Conservation (phyloP, 73 alveolate species). For the Paramecium primaurelia region DNA sequence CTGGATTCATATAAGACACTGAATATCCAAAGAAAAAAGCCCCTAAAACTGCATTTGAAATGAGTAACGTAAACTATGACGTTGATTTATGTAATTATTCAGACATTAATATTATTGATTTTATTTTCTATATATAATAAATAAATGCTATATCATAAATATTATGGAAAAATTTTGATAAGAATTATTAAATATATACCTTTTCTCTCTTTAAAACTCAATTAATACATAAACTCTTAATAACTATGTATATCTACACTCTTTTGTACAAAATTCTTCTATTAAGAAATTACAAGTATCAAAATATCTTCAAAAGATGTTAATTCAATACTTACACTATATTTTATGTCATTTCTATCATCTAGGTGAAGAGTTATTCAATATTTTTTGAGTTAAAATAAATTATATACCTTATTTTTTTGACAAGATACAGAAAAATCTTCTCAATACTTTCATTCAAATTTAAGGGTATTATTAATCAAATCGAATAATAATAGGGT, state of each 20-base stretch:
- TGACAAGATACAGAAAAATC: not conserved
- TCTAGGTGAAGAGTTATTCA: not conserved
- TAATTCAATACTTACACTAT: not conserved
- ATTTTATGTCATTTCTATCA: no score
- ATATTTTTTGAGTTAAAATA: no score
- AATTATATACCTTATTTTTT: not conserved
- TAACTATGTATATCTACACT: not conserved
- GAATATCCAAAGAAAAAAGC: constrained; percentile 50
- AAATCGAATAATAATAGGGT: not conserved
- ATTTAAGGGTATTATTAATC: not conserved
- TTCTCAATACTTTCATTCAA: not conserved
- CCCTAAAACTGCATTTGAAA: constrained; percentile 46
- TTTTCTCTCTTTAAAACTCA: not conserved
- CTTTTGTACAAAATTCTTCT: not conserved
- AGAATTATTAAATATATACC: not conserved
- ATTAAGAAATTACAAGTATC: not conserved
- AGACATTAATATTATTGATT: not conserved
- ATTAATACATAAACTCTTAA: not conserved
- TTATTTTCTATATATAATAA: not conserved
- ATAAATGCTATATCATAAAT: not conserved
- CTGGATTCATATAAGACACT: constrained; percentile 43
- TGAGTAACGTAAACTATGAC: constrained; percentile 2
- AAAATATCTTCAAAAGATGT: not conserved
- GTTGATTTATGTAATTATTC: constrained; percentile 47
- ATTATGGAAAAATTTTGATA: not conserved